Percentiles rank a stretch among this genome's conserved stretches.
Evolutionary conservation across 2,329 filamentous ascomycete genomes (phyloP).

Genomic region (Torrubiella hemipterigena): DNA sequence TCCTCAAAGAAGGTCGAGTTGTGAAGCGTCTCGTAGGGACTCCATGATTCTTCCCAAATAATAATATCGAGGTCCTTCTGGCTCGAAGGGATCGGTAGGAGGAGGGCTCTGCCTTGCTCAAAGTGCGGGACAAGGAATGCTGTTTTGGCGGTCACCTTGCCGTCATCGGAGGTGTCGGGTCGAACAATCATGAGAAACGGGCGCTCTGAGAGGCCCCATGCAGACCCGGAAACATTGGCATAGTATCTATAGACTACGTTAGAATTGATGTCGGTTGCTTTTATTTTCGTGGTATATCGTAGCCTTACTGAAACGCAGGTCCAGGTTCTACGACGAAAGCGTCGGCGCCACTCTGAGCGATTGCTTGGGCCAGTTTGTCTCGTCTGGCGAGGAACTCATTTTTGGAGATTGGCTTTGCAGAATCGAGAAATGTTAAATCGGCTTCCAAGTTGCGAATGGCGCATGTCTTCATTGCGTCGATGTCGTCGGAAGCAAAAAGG

Average conservation of each 20-base stretch:
- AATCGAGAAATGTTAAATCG: slow-evolving; percentile 37
- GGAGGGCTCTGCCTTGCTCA: slow-evolving; percentile 44
- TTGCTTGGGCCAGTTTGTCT: slow-evolving; percentile 41
- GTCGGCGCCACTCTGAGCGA: slow-evolving; percentile 37
- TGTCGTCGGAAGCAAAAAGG: too few relatives aligned
- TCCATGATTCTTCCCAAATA: slow-evolving; percentile 53
- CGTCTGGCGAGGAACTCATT: slow-evolving; percentile 43
- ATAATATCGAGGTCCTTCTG: slow-evolving; percentile 38
- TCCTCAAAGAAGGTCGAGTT: slow-evolving; percentile 26
- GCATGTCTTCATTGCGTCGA: slow-evolving; percentile 33
- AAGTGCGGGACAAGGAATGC: slow-evolving; percentile 48
- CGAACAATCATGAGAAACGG: slow-evolving; percentile 51
- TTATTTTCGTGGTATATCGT: background rate
- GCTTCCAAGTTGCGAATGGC: slow-evolving; percentile 38
- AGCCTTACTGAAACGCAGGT: slow-evolving; percentile 45
- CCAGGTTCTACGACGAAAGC: slow-evolving; percentile 53
- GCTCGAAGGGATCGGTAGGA: slow-evolving; percentile 45
- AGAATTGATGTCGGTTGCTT: too few relatives aligned
- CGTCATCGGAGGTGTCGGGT: slow-evolving; percentile 26
- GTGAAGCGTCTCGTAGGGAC: slow-evolving; percentile 45
- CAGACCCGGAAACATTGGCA: slow-evolving; percentile 45
- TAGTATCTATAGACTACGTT: slow-evolving; percentile 29
- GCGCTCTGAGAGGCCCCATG: slow-evolving; percentile 52
- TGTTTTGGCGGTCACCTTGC: slow-evolving; percentile 36
- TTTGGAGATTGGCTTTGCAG: slow-evolving; percentile 31